Evolutionary conservation across 768 basidiomycete species (phyloP), one percentile per base, ranked within the genome.

Genomic region (Russula emetica): DNA sequence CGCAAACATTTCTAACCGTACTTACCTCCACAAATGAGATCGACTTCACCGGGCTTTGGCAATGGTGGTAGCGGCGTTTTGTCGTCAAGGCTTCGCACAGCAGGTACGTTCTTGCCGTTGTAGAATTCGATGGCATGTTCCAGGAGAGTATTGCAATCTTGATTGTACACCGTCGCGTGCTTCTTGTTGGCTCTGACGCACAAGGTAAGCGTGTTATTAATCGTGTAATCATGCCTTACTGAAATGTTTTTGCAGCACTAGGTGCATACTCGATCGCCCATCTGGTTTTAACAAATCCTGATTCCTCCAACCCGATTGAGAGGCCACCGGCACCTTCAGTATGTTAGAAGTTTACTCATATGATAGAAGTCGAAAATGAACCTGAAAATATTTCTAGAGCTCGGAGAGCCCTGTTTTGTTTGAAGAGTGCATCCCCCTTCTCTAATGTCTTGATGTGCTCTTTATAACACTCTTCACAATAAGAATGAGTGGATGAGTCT

Each of bases 21-120:
- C 80, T 53, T 74, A 86, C 88, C 87, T 63, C 89, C 87, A 72
- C 80, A 87, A n/a, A 91, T 82, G 60, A 91, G 81, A 67, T 88
- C 86, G 3, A 88, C 81, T 16, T 84, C 82, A 5, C 80, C 81
- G 44, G 77, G 80, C 62, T 76, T 75, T 8, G 88, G 89, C 78
- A 91, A 79, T 0, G 73, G 70, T 28, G 74, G 76, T 11, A 74
- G 75, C 69, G 7, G 51, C 36, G 74, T 71, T n/a, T 75, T 74
- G 67, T 79, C 74, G 22, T 79, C 74, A 3, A 81, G 78, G 45
- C 70, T 68, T 32, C 28, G 56, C 13, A 88, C 68, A 0, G 79
- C 75, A 24, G 65, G 52, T 2, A 78, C 75, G 1, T 76, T 69
- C 60, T 78, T 76, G 2, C 79, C 80, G 36, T 80, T 77, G 40